A percentile compares a stretch with the other conserved stretches of the same genome.
Evolutionary conservation across 1,284 basidiomycete species (phyloP).

Genomic region (Bondarzewia mesenterica): DNA sequence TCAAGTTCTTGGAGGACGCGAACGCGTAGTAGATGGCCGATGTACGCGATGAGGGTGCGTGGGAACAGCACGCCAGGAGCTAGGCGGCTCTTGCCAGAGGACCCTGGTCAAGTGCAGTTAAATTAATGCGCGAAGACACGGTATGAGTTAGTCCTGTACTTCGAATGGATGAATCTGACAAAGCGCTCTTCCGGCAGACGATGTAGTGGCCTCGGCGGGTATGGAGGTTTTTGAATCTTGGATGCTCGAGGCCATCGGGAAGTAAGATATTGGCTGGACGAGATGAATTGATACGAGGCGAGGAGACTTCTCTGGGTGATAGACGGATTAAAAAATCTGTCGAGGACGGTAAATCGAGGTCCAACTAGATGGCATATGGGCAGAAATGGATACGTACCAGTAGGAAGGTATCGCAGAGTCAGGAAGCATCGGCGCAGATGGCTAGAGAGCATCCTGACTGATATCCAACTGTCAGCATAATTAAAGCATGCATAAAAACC

Average conservation of each 20-base stretch:
- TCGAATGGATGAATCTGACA: too few species aligned
- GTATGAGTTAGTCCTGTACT: too few species aligned
- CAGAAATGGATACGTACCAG: conserved; percentile 31
- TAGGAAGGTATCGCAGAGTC: conserved; percentile 45
- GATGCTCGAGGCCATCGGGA: conserved; percentile 64
- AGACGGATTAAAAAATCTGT: conserved; percentile 65
- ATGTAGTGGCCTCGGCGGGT: conserved; percentile 42
- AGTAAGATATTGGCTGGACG: conserved; percentile 26
- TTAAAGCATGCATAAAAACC: too few species aligned
- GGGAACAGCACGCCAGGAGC: too few species aligned
- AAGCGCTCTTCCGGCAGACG: conserved; percentile 44
- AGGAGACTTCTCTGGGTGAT: conserved; percentile 35
- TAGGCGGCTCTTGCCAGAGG: too few species aligned
- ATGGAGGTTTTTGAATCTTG: conserved; percentile 41
- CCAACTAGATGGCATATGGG: conserved; percentile 2
- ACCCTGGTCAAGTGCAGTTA: too few species aligned
- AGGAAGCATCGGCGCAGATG: conserved; percentile 49
- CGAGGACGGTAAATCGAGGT: conserved; percentile 1
- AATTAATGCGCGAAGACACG: too few species aligned
- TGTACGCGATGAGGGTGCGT: conserved; percentile 30
- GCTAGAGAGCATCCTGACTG: conserved; percentile 65
- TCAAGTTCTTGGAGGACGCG: conserved; percentile 69
- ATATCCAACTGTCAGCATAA: neutral
- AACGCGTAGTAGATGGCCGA: conserved; percentile 56
- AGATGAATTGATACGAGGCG: conserved; percentile 11